Conservation (phyloP, 805 yeast species). For the Phaffomyces opuntiae region DNA sequence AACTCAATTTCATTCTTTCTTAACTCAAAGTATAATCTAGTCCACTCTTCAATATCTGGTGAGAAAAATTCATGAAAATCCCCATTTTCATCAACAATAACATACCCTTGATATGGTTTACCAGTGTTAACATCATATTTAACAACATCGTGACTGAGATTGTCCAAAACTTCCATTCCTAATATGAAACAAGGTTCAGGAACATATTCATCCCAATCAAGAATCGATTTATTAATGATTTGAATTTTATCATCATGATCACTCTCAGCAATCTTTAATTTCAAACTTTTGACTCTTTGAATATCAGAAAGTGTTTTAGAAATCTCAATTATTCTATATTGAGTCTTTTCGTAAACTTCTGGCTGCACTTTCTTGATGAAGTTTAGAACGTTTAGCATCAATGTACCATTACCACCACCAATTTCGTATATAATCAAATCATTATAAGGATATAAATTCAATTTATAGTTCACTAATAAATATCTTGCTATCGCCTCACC, state of each 20-base stretch:
- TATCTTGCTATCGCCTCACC: slow-evolving; percentile 85
- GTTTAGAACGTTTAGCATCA: slow-evolving; percentile 69
- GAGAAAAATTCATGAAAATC: slow-evolving; percentile 71
- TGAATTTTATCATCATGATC: slow-evolving; percentile 53
- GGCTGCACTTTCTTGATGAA: slow-evolving; percentile 58
- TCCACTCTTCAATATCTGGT: slow-evolving; percentile 51
- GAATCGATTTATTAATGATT: slow-evolving; percentile 66
- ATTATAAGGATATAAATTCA: slow-evolving; percentile 59
- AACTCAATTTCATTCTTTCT: slow-evolving; percentile 13
- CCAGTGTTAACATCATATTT: slow-evolving; percentile 65
- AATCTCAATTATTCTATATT: slow-evolving; percentile 34
- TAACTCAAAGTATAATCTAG: slow-evolving; percentile 47
- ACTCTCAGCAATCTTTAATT: slow-evolving; percentile 12
- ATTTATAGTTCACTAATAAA: slow-evolving; percentile 61
- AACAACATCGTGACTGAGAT: slow-evolving; percentile 74
- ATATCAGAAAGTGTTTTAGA: slow-evolving; percentile 21
- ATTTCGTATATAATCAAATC: slow-evolving; percentile 76
- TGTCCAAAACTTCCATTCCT: slow-evolving; percentile 80
- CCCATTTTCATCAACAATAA: slow-evolving; percentile 61
- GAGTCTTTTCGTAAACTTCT: slow-evolving; percentile 61
- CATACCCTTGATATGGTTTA: slow-evolving; percentile 72
- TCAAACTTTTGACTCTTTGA: slow-evolving; percentile 17
- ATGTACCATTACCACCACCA: slow-evolving; percentile 88
- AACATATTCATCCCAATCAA: slow-evolving; percentile 60
- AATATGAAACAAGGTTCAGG: slow-evolving; percentile 67